Base-by-base conservation (phyloP, 1,139 yeast species). In the Magnusiomyces paraingens region DNA sequence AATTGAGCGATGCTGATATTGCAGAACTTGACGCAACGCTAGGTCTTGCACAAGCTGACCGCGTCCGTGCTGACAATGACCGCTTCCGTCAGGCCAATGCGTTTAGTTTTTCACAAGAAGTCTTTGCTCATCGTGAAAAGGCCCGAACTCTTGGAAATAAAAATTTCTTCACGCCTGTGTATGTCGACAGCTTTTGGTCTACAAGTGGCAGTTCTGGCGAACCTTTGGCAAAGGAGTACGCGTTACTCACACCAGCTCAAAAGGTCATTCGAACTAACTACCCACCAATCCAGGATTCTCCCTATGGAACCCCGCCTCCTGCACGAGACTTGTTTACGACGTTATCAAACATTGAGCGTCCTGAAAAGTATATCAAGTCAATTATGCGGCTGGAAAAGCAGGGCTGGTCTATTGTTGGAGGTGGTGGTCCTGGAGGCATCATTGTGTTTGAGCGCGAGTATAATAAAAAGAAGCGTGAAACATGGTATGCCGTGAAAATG, bases 81-180 rank as follows among this genome's bases (percentile, higher is more conserved):
- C 63, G 71, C 50, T 78, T 79, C 61, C 73, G 82, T 47, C 78
- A 77, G 52, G 64, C 73, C 41, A 74, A 75, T 50, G 83, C 86
- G 0, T 80, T 70, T 60, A 84, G 81, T 53, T 80, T 83, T 80
- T 72, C 78, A 51, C 69, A 64, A 44, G 69, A 71, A 45, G 54
- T 57, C 59, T 59, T 64, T 59, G 32, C 32, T 26, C 59, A 63
- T 17, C 64, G 67, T 17, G 58, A 56, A 12, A 62, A 70, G 20
- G 73, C 79, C 6, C 67, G 78, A 38, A 68, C 80, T 0, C 61
- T 81, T 21, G 79, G 71, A 38, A 61, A 71, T 21, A 67, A 71
- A 2, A 79, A 79, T 58, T 81, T 81, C 60, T 82, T 82, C 66
- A 73, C 81, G 12, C 81, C 84, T 0, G 64, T 68, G 14, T 64